Conservation (phyloP, 1,139 yeast genomes). For the Magnusiomyces suaveolens region DNA sequence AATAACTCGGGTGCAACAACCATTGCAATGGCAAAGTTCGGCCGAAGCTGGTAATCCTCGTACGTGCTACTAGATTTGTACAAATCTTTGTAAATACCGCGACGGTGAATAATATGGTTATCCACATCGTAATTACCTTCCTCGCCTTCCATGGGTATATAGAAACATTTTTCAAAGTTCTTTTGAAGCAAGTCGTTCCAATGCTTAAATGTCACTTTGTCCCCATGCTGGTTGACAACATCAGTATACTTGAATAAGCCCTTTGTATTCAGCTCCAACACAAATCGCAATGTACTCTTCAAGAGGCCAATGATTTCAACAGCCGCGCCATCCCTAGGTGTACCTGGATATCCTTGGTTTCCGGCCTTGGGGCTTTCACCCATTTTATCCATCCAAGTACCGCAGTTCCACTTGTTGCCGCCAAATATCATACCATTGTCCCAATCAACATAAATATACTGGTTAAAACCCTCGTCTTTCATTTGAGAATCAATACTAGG, state of each 20-base stretch:
- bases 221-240: slow-evolving; percentile 47
- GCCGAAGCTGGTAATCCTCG: slow-evolving; percentile 89
- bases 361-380: slow-evolving; percentile 85
- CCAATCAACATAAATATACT: slow-evolving; percentile 78
- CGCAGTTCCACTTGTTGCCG: slow-evolving; percentile 88
- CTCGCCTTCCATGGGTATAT: slow-evolving; percentile 61
- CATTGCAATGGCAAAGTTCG: slow-evolving; percentile 90
- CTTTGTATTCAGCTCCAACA: slow-evolving; percentile 44
- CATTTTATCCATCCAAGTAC: slow-evolving; percentile 99
- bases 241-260: slow-evolving; percentile 43
- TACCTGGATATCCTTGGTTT: slow-evolving; percentile 85
- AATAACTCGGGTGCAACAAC: slow-evolving; percentile 89
- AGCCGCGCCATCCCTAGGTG: slow-evolving; percentile 97
- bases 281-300: slow-evolving; percentile 77
- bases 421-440: slow-evolving; percentile 78
- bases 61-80: slow-evolving; percentile 72
- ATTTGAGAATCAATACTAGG: slow-evolving; percentile 78
- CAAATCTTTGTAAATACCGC: slow-evolving; percentile 90
- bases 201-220: slow-evolving; percentile 41
- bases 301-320: slow-evolving; percentile 83
- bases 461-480: slow-evolving; percentile 88
- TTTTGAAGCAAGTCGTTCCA: slow-evolving; percentile 67
- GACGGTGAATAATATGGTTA: slow-evolving; percentile 58
- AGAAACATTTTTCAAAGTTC: slow-evolving; percentile 71
- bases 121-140: slow-evolving; percentile 47